Evolutionary conservation across 768 basidiomycete genomes (phyloP).

Genomic region (Tephrocybe sp.): DNA sequence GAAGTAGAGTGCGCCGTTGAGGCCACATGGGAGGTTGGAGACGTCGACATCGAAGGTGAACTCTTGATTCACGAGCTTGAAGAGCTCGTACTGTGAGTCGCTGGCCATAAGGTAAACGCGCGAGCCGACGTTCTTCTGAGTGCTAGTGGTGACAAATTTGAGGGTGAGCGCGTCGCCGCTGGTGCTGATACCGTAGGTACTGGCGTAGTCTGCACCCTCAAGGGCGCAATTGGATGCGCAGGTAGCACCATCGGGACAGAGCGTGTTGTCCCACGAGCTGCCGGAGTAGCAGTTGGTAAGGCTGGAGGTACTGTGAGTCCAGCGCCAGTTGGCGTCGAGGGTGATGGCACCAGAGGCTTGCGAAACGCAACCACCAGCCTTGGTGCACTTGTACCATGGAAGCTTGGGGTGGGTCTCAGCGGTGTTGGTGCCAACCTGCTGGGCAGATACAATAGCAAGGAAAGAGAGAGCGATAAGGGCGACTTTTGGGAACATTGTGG

Average conservation of each 20-base stretch:
- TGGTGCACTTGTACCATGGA: conserved; percentile 44
- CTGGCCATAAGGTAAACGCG: not conserved
- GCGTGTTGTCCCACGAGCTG: conserved; percentile 49
- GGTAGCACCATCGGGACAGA: conserved; percentile 48
- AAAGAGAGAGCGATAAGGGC: conserved; percentile 23
- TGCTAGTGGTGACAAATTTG: conserved; percentile 42
- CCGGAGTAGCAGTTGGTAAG: conserved; percentile 53
- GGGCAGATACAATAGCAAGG: conserved; percentile 12
- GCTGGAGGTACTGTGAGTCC: conserved; percentile 30
- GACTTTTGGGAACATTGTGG: conserved; percentile 34
- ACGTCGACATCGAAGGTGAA: conserved; percentile 2
- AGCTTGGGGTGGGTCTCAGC: conserved; percentile 27
- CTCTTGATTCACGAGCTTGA: not conserved
- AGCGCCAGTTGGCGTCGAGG: not conserved
- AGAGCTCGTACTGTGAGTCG: not conserved
- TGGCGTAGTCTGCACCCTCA: conserved; percentile 45
- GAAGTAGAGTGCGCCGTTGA: conserved; percentile 2
- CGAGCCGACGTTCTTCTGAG: conserved; percentile 36
- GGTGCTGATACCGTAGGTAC: conserved; percentile 51
- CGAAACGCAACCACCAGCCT: conserved; percentile 37
- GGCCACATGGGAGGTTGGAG: conserved; percentile 3
- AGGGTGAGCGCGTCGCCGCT: conserved; percentile 44
- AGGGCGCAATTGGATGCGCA: conserved; percentile 44
- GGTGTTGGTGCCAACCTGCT: conserved; percentile 49
- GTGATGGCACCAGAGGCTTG: conserved; percentile 19